Percentiles rank a stretch among this genome's conserved stretches.
phyloP scores from a whole-genome alignment of 2,329 filamentous ascomycete genomes.

The Penicillium capsulatum region DNA sequence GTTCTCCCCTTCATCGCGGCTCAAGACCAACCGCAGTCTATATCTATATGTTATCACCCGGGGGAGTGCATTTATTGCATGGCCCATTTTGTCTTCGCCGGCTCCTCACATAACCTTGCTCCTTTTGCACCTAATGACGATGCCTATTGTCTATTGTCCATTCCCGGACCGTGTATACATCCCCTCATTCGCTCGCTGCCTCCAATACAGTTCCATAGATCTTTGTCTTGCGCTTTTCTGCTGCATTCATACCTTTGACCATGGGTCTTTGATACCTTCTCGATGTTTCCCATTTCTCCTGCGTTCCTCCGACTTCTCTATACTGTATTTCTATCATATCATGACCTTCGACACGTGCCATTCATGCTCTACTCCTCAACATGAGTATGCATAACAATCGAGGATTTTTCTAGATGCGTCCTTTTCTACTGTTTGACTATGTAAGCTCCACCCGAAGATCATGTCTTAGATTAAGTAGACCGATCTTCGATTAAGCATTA shows the following conservation, averaged over 20 bases:
- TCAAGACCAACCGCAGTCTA: background rate
- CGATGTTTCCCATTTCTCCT: conserved; percentile 2
- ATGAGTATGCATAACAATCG: conserved; percentile 13
- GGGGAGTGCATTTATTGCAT: background rate
- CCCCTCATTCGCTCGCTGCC: conserved; percentile 7
- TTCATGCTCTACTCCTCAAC: conserved; percentile 3
- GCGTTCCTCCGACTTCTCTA: conserved; percentile 2
- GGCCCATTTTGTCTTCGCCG: background rate
- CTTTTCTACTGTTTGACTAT: background rate
- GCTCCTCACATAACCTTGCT: background rate
- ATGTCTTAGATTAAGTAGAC: no score
- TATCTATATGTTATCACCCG: conserved; percentile 5
- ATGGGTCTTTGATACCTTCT: conserved; percentile 1
- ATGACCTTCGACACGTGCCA: conserved; percentile 7
- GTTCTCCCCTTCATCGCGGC: background rate
- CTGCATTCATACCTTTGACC: conserved; percentile 2
- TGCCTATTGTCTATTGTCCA: conserved; percentile 13
- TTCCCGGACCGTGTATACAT: conserved; percentile 5
- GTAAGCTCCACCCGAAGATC: background rate
- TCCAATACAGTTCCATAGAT: background rate
- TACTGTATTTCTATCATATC: conserved; percentile 14
- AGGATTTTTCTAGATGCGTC: background rate
- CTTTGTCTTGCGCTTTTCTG: background rate
- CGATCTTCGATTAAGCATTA: no score
- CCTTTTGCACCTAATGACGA: background rate